A percentile compares a stretch with the other conserved stretches of the same genome.
Conservation (phyloP, 768 basidiomycete genomes). For the Crepidotus variabilis region DNA sequence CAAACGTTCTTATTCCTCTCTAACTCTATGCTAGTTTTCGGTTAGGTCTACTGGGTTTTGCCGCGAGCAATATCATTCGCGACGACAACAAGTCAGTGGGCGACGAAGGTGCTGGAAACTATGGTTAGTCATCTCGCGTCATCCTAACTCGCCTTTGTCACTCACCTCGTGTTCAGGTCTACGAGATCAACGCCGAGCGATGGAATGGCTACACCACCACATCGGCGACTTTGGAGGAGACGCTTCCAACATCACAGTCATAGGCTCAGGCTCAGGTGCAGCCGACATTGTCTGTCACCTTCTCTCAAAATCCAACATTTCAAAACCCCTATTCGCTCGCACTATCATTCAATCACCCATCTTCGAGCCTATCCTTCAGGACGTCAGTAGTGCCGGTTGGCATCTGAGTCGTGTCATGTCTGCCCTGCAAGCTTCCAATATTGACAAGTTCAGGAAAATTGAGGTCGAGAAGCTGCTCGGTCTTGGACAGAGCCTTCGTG, state of each 20-base stretch:
- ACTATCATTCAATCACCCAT: constrained; percentile 74
- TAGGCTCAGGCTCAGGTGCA: constrained; percentile 49
- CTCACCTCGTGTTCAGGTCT: constrained; percentile 36
- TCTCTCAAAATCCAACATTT: constrained; percentile 52
- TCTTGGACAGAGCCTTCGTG: constrained; percentile 47
- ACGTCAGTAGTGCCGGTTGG: constrained; percentile 58
- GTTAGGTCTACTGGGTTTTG: constrained; percentile 72
- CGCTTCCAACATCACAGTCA: constrained; percentile 51
- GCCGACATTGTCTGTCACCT: constrained; percentile 61
- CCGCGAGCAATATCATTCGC: constrained; percentile 59
- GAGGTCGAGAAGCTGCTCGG: constrained; percentile 53
- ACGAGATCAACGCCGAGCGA: constrained; percentile 58
- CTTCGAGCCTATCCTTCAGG: constrained; percentile 58
- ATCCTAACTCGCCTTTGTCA: not conserved
- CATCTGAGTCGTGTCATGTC: constrained; percentile 64
- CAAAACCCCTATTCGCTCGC: constrained; percentile 51
- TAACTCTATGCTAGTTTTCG: constrained; percentile 51
- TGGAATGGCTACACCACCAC: constrained; percentile 59
- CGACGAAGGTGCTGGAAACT: constrained; percentile 75
- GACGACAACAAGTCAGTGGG: constrained; percentile 65
- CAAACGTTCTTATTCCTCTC: not conserved
- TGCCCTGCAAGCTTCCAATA: constrained; percentile 44
- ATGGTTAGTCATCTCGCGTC: constrained; percentile 42
- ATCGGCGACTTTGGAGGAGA: constrained; percentile 69
- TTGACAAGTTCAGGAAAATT: constrained; percentile 62